Evolutionary conservation across 1,139 yeast species (phyloP), one percentile per base, ranked within the genome.

Genomic region (Taiozyma sp.): DNA sequence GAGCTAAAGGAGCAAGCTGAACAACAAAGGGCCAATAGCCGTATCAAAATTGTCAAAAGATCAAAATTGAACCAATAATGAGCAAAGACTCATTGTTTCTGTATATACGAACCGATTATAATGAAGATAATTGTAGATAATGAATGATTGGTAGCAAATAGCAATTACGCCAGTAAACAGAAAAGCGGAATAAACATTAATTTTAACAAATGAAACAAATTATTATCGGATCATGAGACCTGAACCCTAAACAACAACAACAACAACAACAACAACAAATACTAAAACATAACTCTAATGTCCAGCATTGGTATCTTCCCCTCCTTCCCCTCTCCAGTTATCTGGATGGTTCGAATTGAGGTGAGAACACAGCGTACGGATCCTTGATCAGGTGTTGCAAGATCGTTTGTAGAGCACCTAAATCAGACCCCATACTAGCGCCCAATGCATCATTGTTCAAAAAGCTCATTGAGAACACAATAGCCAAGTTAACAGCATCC

Each of bases 401-500:
- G 44, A 71, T 68, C n/a, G 63, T 63, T 55, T 72, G 75, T 46
- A 72, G 58, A 3, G 73, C 72, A 21, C 75, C 76, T 30, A 72
- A 52, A 26, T 68, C 71, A n/a, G 71, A 60, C 2, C 74, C 75
- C 72, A 72, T 70, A 45, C 73, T 68, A 26, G 61, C 61, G 11
- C 71, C 72, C 41, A 71, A 56, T 51, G 68, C 68, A 42, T 70
- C 74, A 56, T 69, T 73, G 53, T 68, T 67, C 46, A 79, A 65
- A 58, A 79, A 77, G 64, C 82, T 77, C 82, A 80, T 80, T 5
- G 83, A 75, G 59, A 80, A 80, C 8, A 88, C 95, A 51, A 90
- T 88, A 11, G 95, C 93, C 61, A 88, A 70, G 62, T 88, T 88
- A 9, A 87, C 83, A 4, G 90, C 78, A 53, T 84, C 86, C 96